These are phyloP conservation scores for Podila horticola DNA, from an alignment of 192 early-diverging fungal species.

Conservation along the genomic window DNA sequence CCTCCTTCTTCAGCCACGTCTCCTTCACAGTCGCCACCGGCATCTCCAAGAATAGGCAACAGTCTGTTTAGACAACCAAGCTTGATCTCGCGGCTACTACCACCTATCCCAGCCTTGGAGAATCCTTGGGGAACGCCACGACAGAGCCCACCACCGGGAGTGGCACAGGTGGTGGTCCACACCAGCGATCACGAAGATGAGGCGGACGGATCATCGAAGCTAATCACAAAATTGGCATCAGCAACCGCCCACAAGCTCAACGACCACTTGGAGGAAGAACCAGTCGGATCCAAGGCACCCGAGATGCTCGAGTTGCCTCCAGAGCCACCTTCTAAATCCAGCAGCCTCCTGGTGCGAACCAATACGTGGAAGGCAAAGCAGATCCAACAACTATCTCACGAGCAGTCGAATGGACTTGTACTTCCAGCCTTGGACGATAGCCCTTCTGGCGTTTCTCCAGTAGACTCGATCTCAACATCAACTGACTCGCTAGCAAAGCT, in stretches of 20 bases:
- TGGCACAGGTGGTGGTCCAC: neutral
- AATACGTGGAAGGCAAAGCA: neutral
- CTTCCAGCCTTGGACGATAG: neutral
- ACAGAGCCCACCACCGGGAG: neutral
- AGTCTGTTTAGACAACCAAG: conserved; percentile 11
- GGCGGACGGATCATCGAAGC: no score
- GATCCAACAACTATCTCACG: neutral
- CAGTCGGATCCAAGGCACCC: no score
- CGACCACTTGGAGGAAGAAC: no score
- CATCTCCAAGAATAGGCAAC: neutral
- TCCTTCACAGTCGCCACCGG: neutral
- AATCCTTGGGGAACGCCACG: conserved; percentile 26
- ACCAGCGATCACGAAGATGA: neutral
- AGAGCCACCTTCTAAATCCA: neutral
- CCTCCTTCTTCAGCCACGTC: neutral
- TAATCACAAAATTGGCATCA: no score
- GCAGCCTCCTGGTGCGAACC: neutral
- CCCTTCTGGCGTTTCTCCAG: neutral
- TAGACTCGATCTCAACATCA: neutral
- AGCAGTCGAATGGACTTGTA: neutral
- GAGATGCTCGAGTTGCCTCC: neutral
- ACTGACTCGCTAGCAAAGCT: no score
- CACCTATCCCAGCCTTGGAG: conserved; percentile 27
- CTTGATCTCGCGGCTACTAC: conserved; percentile 22
- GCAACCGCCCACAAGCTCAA: no score